These are phyloP conservation scores for Lasiosphaeriaceae sp. DNA, from an alignment of 495 filamentous ascomycete genomes.

Conservation along the genomic window DNA sequence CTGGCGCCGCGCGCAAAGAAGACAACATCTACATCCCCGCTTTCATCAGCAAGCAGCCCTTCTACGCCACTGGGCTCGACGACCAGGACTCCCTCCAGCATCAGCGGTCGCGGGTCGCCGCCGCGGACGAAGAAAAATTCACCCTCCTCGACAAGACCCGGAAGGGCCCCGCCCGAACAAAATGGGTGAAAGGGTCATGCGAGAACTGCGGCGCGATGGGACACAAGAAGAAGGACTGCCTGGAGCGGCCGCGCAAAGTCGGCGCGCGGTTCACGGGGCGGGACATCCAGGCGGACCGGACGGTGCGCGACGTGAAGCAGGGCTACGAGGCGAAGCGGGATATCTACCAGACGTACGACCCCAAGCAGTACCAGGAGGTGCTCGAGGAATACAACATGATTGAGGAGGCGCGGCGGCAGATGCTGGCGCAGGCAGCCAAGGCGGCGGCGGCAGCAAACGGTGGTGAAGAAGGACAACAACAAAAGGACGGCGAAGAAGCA, in stretches of 20 bases:
- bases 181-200: conserved; percentile 95
- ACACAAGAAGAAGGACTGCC: conserved; percentile 91
- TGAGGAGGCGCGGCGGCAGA: conserved; percentile 69
- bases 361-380: conserved; percentile 77
- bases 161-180: conserved; percentile 79
- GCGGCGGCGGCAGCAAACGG: conserved; percentile 19
- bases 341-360: conserved; percentile 95
- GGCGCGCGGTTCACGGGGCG: conserved; percentile 91
- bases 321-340: conserved; percentile 99
- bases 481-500: conserved; percentile 32
- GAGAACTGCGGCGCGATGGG: conserved; percentile 97
- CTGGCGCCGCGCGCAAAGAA: conserved; percentile 62
- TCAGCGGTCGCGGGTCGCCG: conserved; percentile 75
- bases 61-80: conserved; percentile 81
- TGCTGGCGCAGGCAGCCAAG: conserved; percentile 15
- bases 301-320: conserved; percentile 76
- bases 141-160: conserved; percentile 61
- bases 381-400: conserved; percentile 84
- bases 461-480: conserved; percentile 48
- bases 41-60: conserved; percentile 97
- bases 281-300: conserved; percentile 89
- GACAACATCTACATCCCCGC: conserved; percentile 98
- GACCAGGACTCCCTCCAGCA: conserved; percentile 91
- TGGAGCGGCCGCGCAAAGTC: conserved; percentile 81
- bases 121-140: conserved; percentile 54